Base-by-base conservation (phyloP, 2,329 filamentous ascomycete genomes). In the Cordyceps tenuipes region DNA sequence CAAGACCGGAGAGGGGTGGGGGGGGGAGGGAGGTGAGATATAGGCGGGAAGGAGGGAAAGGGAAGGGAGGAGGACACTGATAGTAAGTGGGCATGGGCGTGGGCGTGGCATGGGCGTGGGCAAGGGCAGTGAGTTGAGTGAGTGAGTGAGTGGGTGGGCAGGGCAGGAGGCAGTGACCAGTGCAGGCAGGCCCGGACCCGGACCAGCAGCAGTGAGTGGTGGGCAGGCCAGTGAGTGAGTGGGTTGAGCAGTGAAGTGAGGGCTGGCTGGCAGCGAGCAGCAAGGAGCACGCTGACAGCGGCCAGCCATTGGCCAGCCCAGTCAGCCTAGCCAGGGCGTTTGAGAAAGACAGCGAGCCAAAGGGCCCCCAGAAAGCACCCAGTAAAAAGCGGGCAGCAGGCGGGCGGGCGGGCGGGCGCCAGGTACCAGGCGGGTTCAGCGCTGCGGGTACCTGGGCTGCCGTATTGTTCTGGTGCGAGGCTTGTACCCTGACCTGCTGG, bases 11-110 rank as follows among this genome's bases (percentile, higher is more conserved):
- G 59, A 64, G 59, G 65, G 57, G 60, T 62, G 54, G 63, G 64
- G 60, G 64, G 60, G 62, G 65, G 63, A 60, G 61, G 61, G 64
- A 64, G 66, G 65, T 62, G 63, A 66, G 67, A 64, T 64, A 66
- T 63, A 52, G 43, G 59, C 26, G 61, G 59, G 61, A 55, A 62
- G 61, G 61, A 57, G 63, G 56, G 59, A 43, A n/a, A 43, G 17
- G 62, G 57, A 60, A 63, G 61, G 61, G 65, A 62, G 59, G 60
- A 48, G n/a, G 49, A 26, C 48, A 44, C 29, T 29, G 43, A 34
- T 36, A 43, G 54, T 41, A 56, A 26, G 17, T 43, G 12, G 36
- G n/a, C 39, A 23, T 17, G 8, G n/a, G 29, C 13, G n/a, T 17
- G 52, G 39, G 26, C 13, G n/a, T 17, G n/a, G 29, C 13, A 19